phyloP scores from a whole-genome alignment of 495 filamentous ascomycete genomes.

The Antarctomyces pellizariae region DNA sequence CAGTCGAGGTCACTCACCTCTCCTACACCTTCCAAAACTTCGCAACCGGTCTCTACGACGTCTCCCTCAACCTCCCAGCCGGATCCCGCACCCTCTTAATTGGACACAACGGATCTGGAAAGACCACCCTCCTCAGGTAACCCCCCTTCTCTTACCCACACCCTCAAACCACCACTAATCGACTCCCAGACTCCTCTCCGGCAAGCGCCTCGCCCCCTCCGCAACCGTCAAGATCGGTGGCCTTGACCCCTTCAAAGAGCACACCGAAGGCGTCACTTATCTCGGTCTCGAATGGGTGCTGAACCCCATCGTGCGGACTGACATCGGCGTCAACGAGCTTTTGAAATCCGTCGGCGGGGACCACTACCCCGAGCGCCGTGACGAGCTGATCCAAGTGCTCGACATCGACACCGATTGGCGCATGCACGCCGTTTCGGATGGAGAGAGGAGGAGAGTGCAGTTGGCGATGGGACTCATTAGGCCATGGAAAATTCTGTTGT shows the following conservation, averaged over 20 bases:
- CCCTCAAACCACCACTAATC: too few relatives aligned
- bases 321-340: slow-evolving; percentile 76
- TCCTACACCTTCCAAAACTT: slow-evolving; percentile 79
- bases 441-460: slow-evolving; percentile 78
- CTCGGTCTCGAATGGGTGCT: slow-evolving; percentile 95
- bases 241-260: slow-evolving; percentile 73
- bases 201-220: slow-evolving; percentile 70
- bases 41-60: slow-evolving; percentile 41
- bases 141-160: slow-evolving; percentile 20
- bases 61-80: slow-evolving; percentile 53
- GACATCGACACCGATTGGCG: slow-evolving; percentile 85
- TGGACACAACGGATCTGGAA: slow-evolving; percentile 92
- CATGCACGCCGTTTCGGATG: slow-evolving; percentile 86
- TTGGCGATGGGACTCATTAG: slow-evolving; percentile 84
- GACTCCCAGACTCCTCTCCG: slow-evolving; percentile 53
- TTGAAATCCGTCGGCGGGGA: slow-evolving; percentile 72
- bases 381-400: slow-evolving; percentile 68
- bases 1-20: slow-evolving; percentile 46
- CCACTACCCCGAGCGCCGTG: slow-evolving; percentile 51
- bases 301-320: slow-evolving; percentile 86
- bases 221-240: slow-evolving; percentile 49
- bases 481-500: slow-evolving; percentile 76
- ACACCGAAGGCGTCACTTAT: slow-evolving; percentile 83
- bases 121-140: slow-evolving; percentile 91
- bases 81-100: slow-evolving; percentile 78